Evolutionary conservation across 176 grass and related monocot species (phyloP).

Genomic region (Triticum dicoccoides): DNA sequence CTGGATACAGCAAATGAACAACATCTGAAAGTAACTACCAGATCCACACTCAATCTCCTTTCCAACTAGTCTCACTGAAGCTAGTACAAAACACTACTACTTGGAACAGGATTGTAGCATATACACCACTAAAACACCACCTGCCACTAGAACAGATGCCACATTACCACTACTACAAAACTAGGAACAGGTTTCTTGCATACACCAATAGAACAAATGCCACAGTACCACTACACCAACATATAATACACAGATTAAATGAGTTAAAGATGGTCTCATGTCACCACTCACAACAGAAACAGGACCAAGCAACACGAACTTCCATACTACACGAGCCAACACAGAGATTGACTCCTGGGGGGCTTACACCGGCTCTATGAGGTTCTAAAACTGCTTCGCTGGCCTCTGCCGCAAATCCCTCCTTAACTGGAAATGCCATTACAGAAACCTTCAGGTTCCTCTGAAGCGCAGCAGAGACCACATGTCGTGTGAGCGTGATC

Average conservation of each 20-base stretch:
- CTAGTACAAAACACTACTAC: neutral
- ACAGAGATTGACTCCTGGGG: neutral
- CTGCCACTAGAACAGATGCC: too few relatives aligned
- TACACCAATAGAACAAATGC: neutral
- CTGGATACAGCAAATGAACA: too few relatives aligned
- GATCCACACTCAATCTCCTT: conserved; percentile 64
- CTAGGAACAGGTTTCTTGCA: neutral
- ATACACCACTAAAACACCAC: too few relatives aligned
- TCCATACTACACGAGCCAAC: neutral
- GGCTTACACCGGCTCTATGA: neutral
- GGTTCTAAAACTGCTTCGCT: neutral
- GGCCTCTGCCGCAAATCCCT: neutral
- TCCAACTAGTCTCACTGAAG: conserved; percentile 54
- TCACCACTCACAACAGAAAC: neutral
- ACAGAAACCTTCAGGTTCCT: neutral
- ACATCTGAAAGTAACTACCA: conserved; percentile 10
- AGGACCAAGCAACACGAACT: neutral
- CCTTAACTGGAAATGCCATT: neutral
- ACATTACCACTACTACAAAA: too few relatives aligned
- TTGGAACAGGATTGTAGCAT: too few relatives aligned
- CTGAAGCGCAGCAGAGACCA: neutral
- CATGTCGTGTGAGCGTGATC: neutral
- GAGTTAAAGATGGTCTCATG: neutral
- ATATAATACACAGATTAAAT: neutral
- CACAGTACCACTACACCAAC: neutral